Conservation (phyloP, 305 asterid species). For the Solanum hybrid region DNA sequence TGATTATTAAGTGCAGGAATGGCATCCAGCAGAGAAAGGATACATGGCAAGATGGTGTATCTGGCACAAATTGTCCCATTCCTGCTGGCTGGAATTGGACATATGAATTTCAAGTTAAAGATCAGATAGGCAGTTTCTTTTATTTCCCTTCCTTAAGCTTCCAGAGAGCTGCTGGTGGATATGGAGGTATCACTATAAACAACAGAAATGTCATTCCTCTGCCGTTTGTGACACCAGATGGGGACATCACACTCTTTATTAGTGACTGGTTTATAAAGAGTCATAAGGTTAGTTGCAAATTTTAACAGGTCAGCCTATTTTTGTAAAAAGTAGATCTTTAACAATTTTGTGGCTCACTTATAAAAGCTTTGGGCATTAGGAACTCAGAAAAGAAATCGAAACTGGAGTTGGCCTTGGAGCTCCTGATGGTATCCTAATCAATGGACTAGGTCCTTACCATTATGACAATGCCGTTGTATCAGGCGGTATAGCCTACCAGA, state of each 20-base stretch:
- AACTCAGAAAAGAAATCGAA: conserved; percentile 53
- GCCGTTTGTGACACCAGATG: conserved; percentile 70
- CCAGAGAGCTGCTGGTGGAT: conserved; percentile 87
- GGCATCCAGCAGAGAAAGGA: conserved; percentile 82
- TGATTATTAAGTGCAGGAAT: conserved; percentile 53
- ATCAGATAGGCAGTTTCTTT: conserved; percentile 93
- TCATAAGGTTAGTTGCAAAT: conserved; percentile 55
- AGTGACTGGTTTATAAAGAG: conserved; percentile 79
- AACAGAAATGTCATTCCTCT: conserved; percentile 73
- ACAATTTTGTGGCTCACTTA: conserved; percentile 12
- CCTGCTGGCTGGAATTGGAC: conserved; percentile 99
- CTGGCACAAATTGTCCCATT: conserved; percentile 84
- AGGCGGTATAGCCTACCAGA: conserved; percentile 51
- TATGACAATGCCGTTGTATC: conserved; percentile 50
- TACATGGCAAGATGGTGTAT: conserved; percentile 89
- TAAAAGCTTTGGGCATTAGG: conserved; percentile 35
- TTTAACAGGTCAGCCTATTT: neutral
- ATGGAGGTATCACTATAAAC: conserved; percentile 77
- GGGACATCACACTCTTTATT: conserved; percentile 70
- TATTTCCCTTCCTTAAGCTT: conserved; percentile 72
- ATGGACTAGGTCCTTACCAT: conserved; percentile 81
- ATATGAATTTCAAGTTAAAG: conserved; percentile 87
- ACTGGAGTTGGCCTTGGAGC: conserved; percentile 57
- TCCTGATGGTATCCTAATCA: conserved; percentile 72
- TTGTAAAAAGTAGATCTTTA: neutral